Evolutionary conservation across 192 early-diverging fungal species (phyloP).

Genomic region (Backusella australiensis): DNA sequence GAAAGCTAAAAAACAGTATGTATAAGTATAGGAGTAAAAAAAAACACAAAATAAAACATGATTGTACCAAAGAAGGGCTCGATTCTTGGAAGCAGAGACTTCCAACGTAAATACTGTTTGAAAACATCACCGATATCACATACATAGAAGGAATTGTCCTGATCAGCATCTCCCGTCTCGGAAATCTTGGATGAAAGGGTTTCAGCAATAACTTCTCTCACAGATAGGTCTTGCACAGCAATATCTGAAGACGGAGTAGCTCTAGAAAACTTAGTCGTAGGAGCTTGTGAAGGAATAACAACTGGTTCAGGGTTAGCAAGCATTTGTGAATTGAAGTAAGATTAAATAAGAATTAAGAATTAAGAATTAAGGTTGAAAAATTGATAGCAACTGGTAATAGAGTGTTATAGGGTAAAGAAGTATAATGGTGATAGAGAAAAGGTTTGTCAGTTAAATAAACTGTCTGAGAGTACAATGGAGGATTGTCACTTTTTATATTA

Average conservation of each 20-base stretch:
- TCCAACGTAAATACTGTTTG: conserved; percentile 87
- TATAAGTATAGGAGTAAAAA: not conserved
- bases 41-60: not conserved
- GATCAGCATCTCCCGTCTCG: conserved; percentile 48
- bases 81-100: conserved; percentile 80
- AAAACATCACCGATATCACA: conserved; percentile 90
- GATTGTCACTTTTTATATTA: not conserved
- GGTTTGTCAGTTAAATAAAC: conserved; percentile 29
- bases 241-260: not conserved
- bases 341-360: not conserved
- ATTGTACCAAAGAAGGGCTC: conserved; percentile 91
- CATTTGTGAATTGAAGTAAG: conserved; percentile 12
- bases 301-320: conserved; percentile 23
- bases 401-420: too few species aligned
- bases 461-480: conserved; percentile 34
- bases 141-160: conserved; percentile 93
- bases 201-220: conserved; percentile 27
- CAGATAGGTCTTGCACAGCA: conserved; percentile 5
- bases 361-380: too few species aligned
- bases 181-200: conserved; percentile 38
- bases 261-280: not conserved
- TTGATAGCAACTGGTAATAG: too few species aligned
- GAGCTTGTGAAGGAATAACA: not conserved
- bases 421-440: not conserved
- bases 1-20: conserved; percentile 60